phyloP scores from a whole-genome alignment of 75 land plant species.

The Pinus albicaulis region DNA sequence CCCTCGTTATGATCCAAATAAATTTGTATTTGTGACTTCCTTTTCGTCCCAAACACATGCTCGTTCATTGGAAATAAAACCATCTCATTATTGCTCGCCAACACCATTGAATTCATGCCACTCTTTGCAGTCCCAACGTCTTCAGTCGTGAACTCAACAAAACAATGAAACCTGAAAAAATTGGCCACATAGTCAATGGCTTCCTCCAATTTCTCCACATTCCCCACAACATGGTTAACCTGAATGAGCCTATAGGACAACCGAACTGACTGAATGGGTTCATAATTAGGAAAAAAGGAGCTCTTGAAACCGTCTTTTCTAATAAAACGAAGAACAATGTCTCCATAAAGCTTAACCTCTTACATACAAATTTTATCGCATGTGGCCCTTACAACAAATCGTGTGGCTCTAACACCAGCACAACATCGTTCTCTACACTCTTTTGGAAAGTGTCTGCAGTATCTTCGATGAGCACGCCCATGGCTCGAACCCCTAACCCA shows the following conservation, averaged over 20 bases:
- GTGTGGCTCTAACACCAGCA: constrained; percentile 35
- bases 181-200: constrained; percentile 62
- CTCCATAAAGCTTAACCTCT: constrained; percentile 77
- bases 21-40: constrained; percentile 93
- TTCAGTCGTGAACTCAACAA: constrained; percentile 92
- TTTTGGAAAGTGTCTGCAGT: constrained; percentile 56
- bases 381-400: constrained; percentile 20
- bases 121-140: constrained; percentile 94
- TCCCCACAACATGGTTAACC: constrained; percentile 91
- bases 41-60: constrained; percentile 85
- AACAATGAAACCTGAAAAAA: constrained; percentile 93
- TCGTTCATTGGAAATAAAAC: constrained; percentile 91
- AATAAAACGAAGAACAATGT: constrained; percentile 74
- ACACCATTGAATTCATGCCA: constrained; percentile 84
- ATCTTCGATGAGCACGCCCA: constrained; percentile 75
- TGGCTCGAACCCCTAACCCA: constrained; percentile 84
- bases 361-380: constrained; percentile 26
- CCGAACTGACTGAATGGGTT: constrained; percentile 29
- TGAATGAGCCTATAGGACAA: constrained; percentile 68
- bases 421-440: constrained; percentile 72
- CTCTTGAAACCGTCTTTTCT: constrained; percentile 42
- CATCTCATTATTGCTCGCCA: constrained; percentile 32
- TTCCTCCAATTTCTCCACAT: constrained; percentile 63
- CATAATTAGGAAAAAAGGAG: constrained; percentile 82
- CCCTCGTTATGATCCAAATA: constrained; percentile 96